These are phyloP conservation scores for Dipodascus albidus DNA, from an alignment of 805 yeast genomes.

Conservation along the genomic window DNA sequence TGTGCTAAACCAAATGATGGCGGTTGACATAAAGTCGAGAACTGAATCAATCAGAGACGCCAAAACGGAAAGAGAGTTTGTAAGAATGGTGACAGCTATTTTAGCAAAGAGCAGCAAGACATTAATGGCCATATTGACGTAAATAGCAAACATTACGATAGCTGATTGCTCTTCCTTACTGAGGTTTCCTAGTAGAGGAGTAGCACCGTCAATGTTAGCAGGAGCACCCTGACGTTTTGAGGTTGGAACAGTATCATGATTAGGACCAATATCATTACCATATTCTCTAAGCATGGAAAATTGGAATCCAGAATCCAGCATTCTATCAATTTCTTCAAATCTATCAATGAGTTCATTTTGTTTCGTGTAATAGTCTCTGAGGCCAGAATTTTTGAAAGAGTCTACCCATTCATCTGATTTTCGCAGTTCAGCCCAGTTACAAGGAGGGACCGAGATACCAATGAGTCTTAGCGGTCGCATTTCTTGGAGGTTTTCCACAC, in stretches of 20 bases:
- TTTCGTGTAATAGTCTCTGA: constrained; percentile 36
- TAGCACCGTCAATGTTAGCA: constrained; percentile 51
- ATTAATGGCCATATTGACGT: constrained; percentile 52
- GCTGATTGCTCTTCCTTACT: constrained; percentile 33
- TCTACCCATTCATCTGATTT: constrained; percentile 18
- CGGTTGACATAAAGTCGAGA: constrained; percentile 61
- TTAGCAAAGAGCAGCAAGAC: constrained; percentile 47
- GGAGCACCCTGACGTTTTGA: constrained; percentile 34
- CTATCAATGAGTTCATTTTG: constrained; percentile 53
- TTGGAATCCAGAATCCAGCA: constrained; percentile 63
- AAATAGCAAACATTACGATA: constrained; percentile 47
- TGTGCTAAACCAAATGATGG: constrained; percentile 57
- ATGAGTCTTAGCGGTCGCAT: constrained; percentile 38
- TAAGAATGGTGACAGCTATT: constrained; percentile 44
- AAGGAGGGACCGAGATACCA: constrained; percentile 31
- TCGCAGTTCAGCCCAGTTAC: constrained; percentile 30
- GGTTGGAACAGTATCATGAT: constrained; percentile 17
- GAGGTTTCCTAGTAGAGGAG: constrained; percentile 37
- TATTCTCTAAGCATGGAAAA: constrained; percentile 52
- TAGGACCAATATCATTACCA: constrained; percentile 27
- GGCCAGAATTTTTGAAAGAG: constrained; percentile 18
- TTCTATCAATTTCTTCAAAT: constrained; percentile 47
- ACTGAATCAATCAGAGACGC: constrained; percentile 73
- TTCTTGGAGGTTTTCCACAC: constrained; percentile 26
- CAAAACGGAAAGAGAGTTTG: constrained; percentile 61